Percentiles rank a stretch among this genome's conserved stretches.
These are phyloP conservation scores for Pterocarpus santalinus DNA, from an alignment of 306 rosid species.

Conservation along the genomic window DNA sequence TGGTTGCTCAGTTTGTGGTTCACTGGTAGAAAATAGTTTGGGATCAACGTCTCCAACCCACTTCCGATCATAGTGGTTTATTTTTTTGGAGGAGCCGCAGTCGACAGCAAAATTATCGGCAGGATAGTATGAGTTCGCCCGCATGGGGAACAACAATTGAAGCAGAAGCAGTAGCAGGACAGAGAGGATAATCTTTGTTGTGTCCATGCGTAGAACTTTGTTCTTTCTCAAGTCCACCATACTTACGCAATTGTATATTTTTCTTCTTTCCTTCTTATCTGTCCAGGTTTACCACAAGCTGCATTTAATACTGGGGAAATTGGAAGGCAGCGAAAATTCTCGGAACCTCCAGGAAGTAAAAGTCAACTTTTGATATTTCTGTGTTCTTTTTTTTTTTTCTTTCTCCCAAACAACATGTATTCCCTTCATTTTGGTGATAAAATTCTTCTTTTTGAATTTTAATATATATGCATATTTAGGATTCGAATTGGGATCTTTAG, in stretches of 20 bases:
- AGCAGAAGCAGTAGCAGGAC: background rate
- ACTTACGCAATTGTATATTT: background rate
- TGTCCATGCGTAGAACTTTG: background rate
- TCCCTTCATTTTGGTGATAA: too few relatives aligned
- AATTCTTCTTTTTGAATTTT: too few relatives aligned
- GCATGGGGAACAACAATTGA: background rate
- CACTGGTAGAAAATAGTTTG: background rate
- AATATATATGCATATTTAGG: too few relatives aligned
- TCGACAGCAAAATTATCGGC: background rate
- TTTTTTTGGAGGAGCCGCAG: background rate
- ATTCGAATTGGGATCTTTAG: too few relatives aligned
- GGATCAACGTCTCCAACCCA: constrained; percentile 21
- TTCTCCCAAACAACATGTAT: too few relatives aligned
- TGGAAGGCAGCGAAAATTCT: background rate
- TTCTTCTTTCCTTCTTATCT: too few relatives aligned
- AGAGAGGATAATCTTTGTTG: background rate
- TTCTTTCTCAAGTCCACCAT: background rate
- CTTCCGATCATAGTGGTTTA: background rate
- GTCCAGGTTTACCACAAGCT: background rate
- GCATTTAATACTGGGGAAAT: background rate
- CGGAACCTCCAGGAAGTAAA: background rate
- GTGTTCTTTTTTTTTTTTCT: too few relatives aligned
- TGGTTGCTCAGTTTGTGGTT: background rate
- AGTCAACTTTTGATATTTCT: background rate
- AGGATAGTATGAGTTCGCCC: constrained; percentile 3